Base-by-base conservation (phyloP, 768 basidiomycete species). In the Tulasnella sp. region DNA sequence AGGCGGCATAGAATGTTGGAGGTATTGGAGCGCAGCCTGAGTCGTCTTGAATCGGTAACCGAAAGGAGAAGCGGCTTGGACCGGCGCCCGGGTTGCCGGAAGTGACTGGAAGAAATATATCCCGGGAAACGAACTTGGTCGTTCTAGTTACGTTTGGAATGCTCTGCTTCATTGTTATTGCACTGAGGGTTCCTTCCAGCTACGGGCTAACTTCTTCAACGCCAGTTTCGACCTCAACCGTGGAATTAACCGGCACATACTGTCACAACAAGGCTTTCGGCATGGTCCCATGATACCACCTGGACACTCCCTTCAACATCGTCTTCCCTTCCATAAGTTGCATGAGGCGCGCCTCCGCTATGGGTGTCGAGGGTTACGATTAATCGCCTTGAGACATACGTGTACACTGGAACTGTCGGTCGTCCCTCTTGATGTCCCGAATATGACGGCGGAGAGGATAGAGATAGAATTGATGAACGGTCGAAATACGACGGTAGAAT, bases 281-380 rank as follows among this genome's bases (percentile, higher is more conserved):
- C 62, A 68, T 68, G 62, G 34, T 68, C 62, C 62, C 62, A 68
- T 68, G 62, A 68, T 68, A 68, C 31, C 62, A 68, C 62, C 31
- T 36, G 62, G 62, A 68, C 62, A 36, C 31, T 36, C 34, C 62
- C 62, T 34, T 68, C 62, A 27, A 68, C 31, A 7, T 36, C 21
- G 62, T 14, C 62, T 68, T 68, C 62, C 27, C 62, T 27, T 68
- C 62, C 62, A 68, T 68, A 68, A 5, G 62, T 68, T 1, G 62
- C 24, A 36, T 31, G 14, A 18, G 62, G 31, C 19, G 34, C 27
- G 10, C 18, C 62, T 34, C 62, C 34, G 36, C 34, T 10, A 36
- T 34, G 62, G 12, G 27, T 27, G 27, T 36, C 34, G 62, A 68
- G 62, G 27, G 62, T 68, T 3, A 68, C 62, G 31, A 34, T 14